A percentile compares a stretch with the other conserved stretches of the same genome.
phyloP scores from a whole-genome alignment of 2,329 filamentous ascomycete genomes.

The Hypoxylon sp. region DNA sequence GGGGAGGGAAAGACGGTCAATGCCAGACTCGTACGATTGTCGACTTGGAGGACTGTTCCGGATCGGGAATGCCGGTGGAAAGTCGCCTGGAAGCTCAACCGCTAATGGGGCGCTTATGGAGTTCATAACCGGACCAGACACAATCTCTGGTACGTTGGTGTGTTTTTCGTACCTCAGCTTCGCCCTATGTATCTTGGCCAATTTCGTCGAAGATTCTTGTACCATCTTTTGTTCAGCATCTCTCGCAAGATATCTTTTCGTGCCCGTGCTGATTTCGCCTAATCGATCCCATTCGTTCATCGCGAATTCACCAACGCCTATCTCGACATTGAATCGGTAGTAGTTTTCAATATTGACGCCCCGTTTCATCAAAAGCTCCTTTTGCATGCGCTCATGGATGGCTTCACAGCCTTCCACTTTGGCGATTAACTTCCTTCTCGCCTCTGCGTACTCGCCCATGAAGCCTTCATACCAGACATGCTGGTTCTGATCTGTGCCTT shows the following conservation, averaged over 20 bases:
- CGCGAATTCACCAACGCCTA: conserved; percentile 95
- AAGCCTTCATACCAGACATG: conserved; percentile 96
- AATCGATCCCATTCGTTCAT: conserved; percentile 99
- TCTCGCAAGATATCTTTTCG: conserved; percentile 83
- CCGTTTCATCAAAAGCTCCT: conserved; percentile 81
- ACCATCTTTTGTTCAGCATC: conserved; percentile 83
- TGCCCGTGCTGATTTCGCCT: conserved; percentile 95
- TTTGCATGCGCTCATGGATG: conserved; percentile 88
- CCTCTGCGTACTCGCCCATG: conserved; percentile 92
- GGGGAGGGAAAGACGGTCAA: conserved; percentile 64
- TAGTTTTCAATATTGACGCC: conserved; percentile 91
- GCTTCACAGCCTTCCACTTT: conserved; percentile 97
- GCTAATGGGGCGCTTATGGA: conserved; percentile 65
- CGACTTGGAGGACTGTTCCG: conserved; percentile 61
- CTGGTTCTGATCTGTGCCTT: conserved; percentile 74
- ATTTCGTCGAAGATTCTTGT: conserved; percentile 80
- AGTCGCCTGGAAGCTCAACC: conserved; percentile 71
- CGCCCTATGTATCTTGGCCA: conserved; percentile 86
- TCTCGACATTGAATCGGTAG: conserved; percentile 95
- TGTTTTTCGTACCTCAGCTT: conserved; percentile 75
- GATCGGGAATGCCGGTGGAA: conserved; percentile 59
- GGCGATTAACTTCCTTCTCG: conserved; percentile 82
- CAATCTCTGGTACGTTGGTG: conserved; percentile 60
- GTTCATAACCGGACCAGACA: conserved; percentile 58
- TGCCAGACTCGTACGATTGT: conserved; percentile 71